Conservation (phyloP, 495 filamentous ascomycete species). For the Lophiostoma macrostomum region DNA sequence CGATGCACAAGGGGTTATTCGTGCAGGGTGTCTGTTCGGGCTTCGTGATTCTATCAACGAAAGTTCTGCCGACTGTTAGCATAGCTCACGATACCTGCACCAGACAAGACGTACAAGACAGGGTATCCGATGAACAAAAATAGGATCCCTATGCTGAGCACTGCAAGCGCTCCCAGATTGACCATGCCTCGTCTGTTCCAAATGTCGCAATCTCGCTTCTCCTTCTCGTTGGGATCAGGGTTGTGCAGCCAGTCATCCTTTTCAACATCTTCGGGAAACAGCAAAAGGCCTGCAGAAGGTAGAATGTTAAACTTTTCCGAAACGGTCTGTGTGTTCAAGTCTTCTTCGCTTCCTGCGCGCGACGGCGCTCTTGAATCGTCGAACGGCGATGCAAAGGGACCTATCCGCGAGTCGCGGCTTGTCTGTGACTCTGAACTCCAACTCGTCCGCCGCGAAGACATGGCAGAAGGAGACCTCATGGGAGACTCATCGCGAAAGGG, state of each 20-base stretch:
- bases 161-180: slow-evolving; percentile 63
- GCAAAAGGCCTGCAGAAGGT: slow-evolving; percentile 64
- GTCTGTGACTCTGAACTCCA: slow-evolving; percentile 55
- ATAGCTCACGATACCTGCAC: background rate
- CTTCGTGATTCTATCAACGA: slow-evolving; percentile 46
- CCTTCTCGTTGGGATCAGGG: slow-evolving; percentile 63
- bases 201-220: slow-evolving; percentile 62
- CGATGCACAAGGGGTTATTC: slow-evolving; percentile 55
- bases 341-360: slow-evolving; percentile 60
- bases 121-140: slow-evolving; percentile 72
- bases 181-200: slow-evolving; percentile 63
- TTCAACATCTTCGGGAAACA: slow-evolving; percentile 75
- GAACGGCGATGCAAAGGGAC: slow-evolving; percentile 53
- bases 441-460: slow-evolving; percentile 59
- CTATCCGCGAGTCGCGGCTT: slow-evolving; percentile 52
- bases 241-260: slow-evolving; percentile 77
- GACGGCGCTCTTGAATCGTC: slow-evolving; percentile 62
- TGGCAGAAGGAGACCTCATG: slow-evolving; percentile 45
- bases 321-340: slow-evolving; percentile 73
- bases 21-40: slow-evolving; percentile 39
- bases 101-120: slow-evolving; percentile 55
- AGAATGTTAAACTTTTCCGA: slow-evolving; percentile 76
- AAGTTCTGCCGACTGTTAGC: slow-evolving; percentile 49
- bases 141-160: slow-evolving; percentile 63
- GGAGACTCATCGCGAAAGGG: slow-evolving; percentile 49